These are phyloP conservation scores for Dunaliella primolecta DNA, from an alignment of 139 green algal species.

Conservation along the genomic window DNA sequence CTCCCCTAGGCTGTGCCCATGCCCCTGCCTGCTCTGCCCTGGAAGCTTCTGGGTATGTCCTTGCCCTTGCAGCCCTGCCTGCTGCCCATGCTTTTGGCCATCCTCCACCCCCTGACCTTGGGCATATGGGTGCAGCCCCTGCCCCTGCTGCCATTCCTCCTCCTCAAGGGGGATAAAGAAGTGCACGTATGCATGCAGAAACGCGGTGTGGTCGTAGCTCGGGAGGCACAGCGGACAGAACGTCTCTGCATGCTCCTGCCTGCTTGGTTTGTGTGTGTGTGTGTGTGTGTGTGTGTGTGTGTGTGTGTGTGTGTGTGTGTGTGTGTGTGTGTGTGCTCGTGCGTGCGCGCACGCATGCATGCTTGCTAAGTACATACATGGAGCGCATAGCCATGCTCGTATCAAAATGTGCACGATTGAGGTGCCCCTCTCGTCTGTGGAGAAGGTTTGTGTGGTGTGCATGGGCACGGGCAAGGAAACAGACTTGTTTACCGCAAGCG, in stretches of 20 bases:
- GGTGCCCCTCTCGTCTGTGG: too few species aligned
- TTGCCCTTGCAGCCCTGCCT: not conserved
- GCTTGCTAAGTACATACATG: too few species aligned
- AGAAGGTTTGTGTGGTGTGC: too few species aligned
- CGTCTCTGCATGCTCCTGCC: conserved; percentile 40
- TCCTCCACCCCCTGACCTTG: not conserved
- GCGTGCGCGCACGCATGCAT: too few species aligned
- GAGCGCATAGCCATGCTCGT: too few species aligned
- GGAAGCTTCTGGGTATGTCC: too few species aligned
- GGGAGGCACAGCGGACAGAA: conserved; percentile 84
- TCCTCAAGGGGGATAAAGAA: not conserved
- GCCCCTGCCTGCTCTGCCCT: conserved; percentile 27
- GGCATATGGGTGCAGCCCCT: not conserved
- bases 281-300: not conserved
- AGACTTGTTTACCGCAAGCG: too few species aligned
- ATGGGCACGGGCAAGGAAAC: too few species aligned
- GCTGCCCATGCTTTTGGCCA: not conserved
- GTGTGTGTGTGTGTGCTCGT: not conserved
- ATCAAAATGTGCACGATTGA: too few species aligned
- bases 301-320: not conserved
- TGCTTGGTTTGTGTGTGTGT: conserved; percentile 14
- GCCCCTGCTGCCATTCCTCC: not conserved
- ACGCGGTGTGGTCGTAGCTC: conserved; percentile 61
- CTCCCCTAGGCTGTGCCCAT: too few species aligned
- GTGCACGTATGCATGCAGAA: conserved; percentile 7